Evolutionary conservation across 2,329 filamentous ascomycete species (phyloP), one percentile per base, ranked within the genome.

Genomic region (Cephalotrichum gorgonifer): DNA sequence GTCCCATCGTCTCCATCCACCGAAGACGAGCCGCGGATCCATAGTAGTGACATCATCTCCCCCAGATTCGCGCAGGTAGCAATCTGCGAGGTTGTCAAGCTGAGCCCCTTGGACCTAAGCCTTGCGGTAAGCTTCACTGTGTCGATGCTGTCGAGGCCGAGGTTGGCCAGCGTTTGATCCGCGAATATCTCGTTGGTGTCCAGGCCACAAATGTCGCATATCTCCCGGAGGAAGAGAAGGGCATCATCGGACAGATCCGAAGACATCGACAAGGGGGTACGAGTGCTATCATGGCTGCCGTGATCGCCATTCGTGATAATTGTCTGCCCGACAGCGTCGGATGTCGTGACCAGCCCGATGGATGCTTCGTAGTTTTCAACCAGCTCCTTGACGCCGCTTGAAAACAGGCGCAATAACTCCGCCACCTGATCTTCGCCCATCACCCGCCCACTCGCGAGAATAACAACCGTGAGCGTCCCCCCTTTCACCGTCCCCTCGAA

Each of bases 141-240:
- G 63, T 96, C 90, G 51, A 96, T 94, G 58, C 90, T 95, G 68
- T 96, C 91, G 6, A 96, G 74, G 0, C 90, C 90, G 28, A 96
- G 74, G 56, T 91, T 82, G 35, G 94, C 82, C 11, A 96, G 78
- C 0, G 84, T 84, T 0, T 79, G 79, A 6, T 70, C 64, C 47
- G 78, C 75, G 2, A 66, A 62, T 33, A 95, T 68, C 0, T 73
- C 64, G 2, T 71, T 61, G 3, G 64, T 60, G 0, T 75, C 60
- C 0, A 82, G 59, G 0, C 73, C 74, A 1, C 82, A 78, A 5
- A 95, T 67, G 1, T 60, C 57, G 1, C 84, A 77, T 41, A 95
- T 74, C 56, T 85, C 81, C 3, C 70, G 62, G 6, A 49, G n/a
- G n/a, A 43, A 49, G 27, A 49, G 7, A 4, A 5, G 11, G 15